Evolutionary conservation across 192 early-diverging fungal genomes (phyloP).

Genomic region (Rhizophagus prolifer): DNA sequence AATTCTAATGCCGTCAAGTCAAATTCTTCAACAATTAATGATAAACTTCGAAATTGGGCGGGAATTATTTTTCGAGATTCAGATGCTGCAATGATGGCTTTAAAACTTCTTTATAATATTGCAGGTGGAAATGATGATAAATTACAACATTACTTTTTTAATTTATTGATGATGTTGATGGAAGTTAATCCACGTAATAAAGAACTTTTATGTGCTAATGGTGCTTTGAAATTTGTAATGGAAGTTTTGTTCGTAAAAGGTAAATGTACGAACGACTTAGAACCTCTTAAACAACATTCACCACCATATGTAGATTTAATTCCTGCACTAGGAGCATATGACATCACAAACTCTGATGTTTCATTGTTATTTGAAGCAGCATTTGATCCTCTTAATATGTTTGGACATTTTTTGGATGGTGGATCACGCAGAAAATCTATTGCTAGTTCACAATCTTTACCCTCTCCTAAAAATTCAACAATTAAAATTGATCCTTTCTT

Average conservation of each 20-base stretch:
- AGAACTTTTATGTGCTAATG: slow-evolving; percentile 38
- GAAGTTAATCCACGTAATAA: slow-evolving; percentile 47
- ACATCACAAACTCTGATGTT: slow-evolving; percentile 41
- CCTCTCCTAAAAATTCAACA: not conserved
- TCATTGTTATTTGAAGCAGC: slow-evolving; percentile 41
- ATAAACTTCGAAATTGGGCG: slow-evolving; percentile 34
- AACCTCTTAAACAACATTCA: slow-evolving; percentile 25
- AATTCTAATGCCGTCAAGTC: slow-evolving; percentile 32
- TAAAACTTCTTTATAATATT: slow-evolving; percentile 36
- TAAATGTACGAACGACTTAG: slow-evolving; percentile 25
- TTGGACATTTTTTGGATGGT: slow-evolving; percentile 23
- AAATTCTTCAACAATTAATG: not conserved
- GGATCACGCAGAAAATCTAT: slow-evolving; percentile 30
- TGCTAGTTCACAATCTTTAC: slow-evolving; percentile 1
- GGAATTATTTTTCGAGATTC: slow-evolving; percentile 42
- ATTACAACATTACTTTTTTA: slow-evolving; percentile 40
- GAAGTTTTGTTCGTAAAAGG: slow-evolving; percentile 39
- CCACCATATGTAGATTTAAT: slow-evolving; percentile 45
- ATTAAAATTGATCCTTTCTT: slow-evolving; percentile 38
- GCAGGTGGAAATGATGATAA: slow-evolving; percentile 38
- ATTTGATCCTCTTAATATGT: slow-evolving; percentile 43
- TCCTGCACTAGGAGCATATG: slow-evolving; percentile 43
- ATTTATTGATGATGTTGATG: slow-evolving; percentile 43
- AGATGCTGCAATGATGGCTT: slow-evolving; percentile 43
- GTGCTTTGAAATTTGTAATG: slow-evolving; percentile 39